Base-by-base conservation (phyloP, 345 rosid genomes). In the Citrus mangshanensis region DNA sequence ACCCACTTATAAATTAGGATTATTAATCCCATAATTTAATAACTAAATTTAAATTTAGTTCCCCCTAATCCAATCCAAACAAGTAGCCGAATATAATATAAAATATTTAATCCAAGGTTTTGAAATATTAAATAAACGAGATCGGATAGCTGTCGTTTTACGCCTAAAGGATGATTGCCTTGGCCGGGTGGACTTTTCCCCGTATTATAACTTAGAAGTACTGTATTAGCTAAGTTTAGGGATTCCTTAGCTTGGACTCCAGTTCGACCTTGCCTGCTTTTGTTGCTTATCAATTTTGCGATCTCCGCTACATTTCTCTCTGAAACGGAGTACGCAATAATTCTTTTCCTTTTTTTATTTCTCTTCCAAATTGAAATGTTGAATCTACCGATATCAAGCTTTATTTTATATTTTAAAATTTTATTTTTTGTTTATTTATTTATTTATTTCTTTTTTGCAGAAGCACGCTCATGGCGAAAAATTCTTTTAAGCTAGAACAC, bases 51-150 rank as follows among this genome's bases (percentile, higher is more conserved):
- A 30, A 30, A 30, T 30, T 30, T 30, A 30, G 3, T 30, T 4
- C 0, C 4, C 0, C 0, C 4, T 32, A 32, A 4, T 4, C 0
- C 34, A 4, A 32, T 32, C 0, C 0, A 32, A 32, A 0, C 3
- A 30, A 30, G 4, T 30, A 30, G 5, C 5, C 5, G 0, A 32
- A 30, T 30, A 30, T 30, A 30, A 30, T 0, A 30, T 30, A 30
- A 30, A 30, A 30, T 51, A 51, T 51, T 16, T 30, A 30, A 28
- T 27, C 30, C 30, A 30, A 3, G 34, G 0, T 32, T 4, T 32
- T 32, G 34, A 32, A 58, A 58, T 51, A 51, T 51, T 16, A 22
- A 9, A 22, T 38, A 68, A 40, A 68, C 40, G 38, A 18, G 40
- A 28, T 28, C 14, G 0, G 4, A 6, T 9, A 27, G 69, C 62